phyloP scores from a whole-genome alignment of 2,329 filamentous ascomycete genomes.

The Diaporthe ampelina region DNA sequence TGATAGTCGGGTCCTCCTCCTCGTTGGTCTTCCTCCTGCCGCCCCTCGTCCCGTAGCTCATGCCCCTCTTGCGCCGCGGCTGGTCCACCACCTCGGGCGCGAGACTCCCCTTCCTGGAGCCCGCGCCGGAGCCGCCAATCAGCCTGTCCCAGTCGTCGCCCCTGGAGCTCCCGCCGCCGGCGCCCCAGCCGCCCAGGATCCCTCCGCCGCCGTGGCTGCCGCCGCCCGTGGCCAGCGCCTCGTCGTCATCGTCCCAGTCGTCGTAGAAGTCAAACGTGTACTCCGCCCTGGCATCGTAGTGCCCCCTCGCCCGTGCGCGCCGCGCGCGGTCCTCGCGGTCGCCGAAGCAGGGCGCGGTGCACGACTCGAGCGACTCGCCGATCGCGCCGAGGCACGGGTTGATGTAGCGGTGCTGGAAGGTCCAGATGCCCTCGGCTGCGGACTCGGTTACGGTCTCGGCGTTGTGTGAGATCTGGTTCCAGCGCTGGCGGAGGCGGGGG shows the following conservation, averaged over 20 bases:
- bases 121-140: constrained; percentile 74
- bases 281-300: constrained; percentile 73
- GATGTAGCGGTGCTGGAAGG: constrained; percentile 88
- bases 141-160: constrained; percentile 87
- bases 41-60: constrained; percentile 88
- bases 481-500: constrained; percentile 90
- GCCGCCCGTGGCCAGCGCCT: constrained; percentile 45
- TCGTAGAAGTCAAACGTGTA: constrained; percentile 97
- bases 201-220: constrained; percentile 60
- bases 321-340: constrained; percentile 81
- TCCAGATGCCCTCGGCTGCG: constrained; percentile 91
- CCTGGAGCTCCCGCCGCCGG: constrained; percentile 41
- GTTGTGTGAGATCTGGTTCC: constrained; percentile 93
- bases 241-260: constrained; percentile 81
- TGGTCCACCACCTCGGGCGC: constrained; percentile 68
- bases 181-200: constrained; percentile 68
- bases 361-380: constrained; percentile 77
- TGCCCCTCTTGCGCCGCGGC: constrained; percentile 80
- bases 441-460: constrained; percentile 91
- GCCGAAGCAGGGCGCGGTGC: constrained; percentile 78
- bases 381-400: constrained; percentile 82
- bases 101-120: constrained; percentile 42
- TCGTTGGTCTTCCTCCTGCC: constrained; percentile 60
- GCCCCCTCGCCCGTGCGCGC: constrained; percentile 74
- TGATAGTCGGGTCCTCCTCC: constrained; percentile 87